Conservation (phyloP, 2,329 filamentous ascomycete genomes). For the Pestalotiopsis sp. region DNA sequence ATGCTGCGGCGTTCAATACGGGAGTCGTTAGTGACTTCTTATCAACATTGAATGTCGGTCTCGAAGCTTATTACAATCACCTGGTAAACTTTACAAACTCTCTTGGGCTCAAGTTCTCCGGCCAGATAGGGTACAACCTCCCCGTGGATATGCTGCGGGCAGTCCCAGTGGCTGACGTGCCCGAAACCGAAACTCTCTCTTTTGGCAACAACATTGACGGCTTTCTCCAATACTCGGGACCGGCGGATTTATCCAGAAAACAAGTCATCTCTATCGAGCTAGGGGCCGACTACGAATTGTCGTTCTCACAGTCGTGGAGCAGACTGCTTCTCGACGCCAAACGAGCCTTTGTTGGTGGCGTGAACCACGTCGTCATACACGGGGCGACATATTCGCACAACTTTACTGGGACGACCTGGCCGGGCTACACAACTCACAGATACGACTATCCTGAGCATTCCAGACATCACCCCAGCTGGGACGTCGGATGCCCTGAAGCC, state of each 20-base stretch:
- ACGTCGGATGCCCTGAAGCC: not conserved
- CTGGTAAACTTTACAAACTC: not conserved
- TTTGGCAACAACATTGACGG: slow-evolving; percentile 6
- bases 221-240: not conserved
- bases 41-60: not conserved
- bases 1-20: not conserved
- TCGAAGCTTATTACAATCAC: not conserved
- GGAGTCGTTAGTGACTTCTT: not conserved
- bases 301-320: not conserved
- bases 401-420: not conserved
- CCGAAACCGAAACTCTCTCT: not conserved
- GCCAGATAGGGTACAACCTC: slow-evolving; percentile 1
- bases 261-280: slow-evolving; percentile 1
- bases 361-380: slow-evolving; percentile 6
- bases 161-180: not conserved
- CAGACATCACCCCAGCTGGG: slow-evolving; percentile 2
- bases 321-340: not conserved
- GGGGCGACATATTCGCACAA: not conserved
- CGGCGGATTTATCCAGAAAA: not conserved
- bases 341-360: not conserved
- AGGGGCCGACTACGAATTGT: not conserved
- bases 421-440: not conserved
- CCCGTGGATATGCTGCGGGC: not conserved
- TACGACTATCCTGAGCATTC: slow-evolving; percentile 4
- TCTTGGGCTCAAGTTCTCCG: not conserved